Evolutionary conservation across 495 filamentous ascomycete genomes (phyloP), one percentile per base, ranked within the genome.

Genomic region (Hypoxylon lenormandii): DNA sequence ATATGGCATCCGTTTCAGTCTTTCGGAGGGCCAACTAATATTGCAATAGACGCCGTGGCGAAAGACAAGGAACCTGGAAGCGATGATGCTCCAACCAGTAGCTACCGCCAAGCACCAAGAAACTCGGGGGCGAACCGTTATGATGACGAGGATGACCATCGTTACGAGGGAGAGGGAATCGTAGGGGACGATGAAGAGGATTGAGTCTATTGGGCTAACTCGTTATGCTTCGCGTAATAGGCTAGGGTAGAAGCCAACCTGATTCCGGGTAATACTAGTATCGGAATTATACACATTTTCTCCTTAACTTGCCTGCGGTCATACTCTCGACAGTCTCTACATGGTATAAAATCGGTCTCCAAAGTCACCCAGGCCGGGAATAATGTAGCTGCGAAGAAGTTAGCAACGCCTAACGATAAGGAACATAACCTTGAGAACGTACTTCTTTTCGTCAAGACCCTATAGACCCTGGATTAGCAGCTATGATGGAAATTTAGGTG

Each of bases 371-470:
- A 98, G 85, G 4, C 95, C 95, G 21, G 95, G 95, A 46, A 96
- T 88, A 73, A 98, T 98, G 75, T 98, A 98, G 70, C 95, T 98
- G 74, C 60, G 47, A 12, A 43, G 62, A 64, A 49, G 59, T 77
- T 69, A 78, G 72, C 52, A 48, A 42, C 47, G 47, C 37, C 10
- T 33, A 37, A 47, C 54, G 36, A 45, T 23, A 18, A 63, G 22
- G 30, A 5, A 52, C 16, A 42, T 16, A 43, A 47, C 8, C 22
- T 58, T 4, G 46, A 45, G 47, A 37, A 79, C 87, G 73, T 83
- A 97, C 95, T 97, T 98, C 85, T 97, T 97, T 74, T 94, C 94
- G 78, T 98, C 90, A 37, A 98, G 82, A 13, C 95, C 95, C 80
- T 84, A 50, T 47, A 33, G 49, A 40, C 43, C 47, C 15, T 0